Conservation (phyloP, 1,284 basidiomycete genomes). For the Cryptococcus hybrid region DNA sequence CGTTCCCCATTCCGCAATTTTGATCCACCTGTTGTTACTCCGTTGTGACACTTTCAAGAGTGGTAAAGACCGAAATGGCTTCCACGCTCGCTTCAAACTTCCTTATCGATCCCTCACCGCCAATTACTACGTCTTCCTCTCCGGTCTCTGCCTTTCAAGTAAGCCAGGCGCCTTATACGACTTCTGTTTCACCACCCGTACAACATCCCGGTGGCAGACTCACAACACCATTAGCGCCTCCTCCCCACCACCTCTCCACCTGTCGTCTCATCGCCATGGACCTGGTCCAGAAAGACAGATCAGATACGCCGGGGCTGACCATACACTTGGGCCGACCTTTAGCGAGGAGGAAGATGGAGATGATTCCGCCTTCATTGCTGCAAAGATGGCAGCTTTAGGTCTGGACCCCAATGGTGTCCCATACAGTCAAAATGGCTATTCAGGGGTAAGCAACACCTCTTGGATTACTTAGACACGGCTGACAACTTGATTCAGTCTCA, state of each 20-base stretch:
- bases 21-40: neutral
- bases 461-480: neutral
- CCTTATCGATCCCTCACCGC: neutral
- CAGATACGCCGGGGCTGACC: slow-evolving; percentile 32
- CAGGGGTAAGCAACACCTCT: slow-evolving; percentile 1
- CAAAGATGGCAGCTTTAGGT: slow-evolving; percentile 37
- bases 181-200: neutral
- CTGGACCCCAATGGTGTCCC: slow-evolving; percentile 22
- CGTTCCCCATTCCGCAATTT: neutral
- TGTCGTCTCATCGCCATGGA: slow-evolving; percentile 10
- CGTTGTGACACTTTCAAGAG: neutral
- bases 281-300: slow-evolving; percentile 14
- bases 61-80: neutral
- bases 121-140: neutral
- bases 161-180: neutral
- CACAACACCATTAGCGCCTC: slow-evolving; percentile 22
- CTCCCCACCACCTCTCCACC: slow-evolving; percentile 20
- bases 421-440: slow-evolving; percentile 15
- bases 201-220: neutral
- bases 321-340: slow-evolving; percentile 43
- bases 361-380: slow-evolving; percentile 42
- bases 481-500: neutral
- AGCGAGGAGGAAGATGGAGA: slow-evolving; percentile 46
- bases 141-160: neutral
- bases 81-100: neutral